A percentile compares a stretch with the other conserved stretches of the same genome.
These are phyloP conservation scores for Starmerella roubikii DNA, from an alignment of 805 yeast genomes.

Conservation along the genomic window DNA sequence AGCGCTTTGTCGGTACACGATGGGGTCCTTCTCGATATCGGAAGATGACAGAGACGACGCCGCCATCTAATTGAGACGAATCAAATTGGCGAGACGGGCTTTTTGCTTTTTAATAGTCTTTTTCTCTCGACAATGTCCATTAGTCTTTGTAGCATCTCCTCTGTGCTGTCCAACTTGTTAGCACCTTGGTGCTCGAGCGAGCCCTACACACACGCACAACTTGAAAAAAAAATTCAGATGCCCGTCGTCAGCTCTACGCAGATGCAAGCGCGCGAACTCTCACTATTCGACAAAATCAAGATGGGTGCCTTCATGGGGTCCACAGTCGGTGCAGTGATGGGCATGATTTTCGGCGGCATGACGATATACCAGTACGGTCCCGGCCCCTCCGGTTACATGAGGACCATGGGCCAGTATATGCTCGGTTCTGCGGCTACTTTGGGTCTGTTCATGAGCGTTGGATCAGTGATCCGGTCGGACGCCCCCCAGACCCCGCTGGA, in stretches of 20 bases:
- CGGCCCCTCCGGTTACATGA: slow-evolving; percentile 95
- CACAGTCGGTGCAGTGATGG: slow-evolving; percentile 86
- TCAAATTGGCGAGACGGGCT: no score
- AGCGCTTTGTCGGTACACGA: no score
- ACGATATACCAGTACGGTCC: slow-evolving; percentile 87
- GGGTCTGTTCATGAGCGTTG: slow-evolving; percentile 92
- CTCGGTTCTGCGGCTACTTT: slow-evolving; percentile 94
- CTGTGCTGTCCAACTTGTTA: no score
- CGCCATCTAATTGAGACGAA: no score
- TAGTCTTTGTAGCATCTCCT: no score
- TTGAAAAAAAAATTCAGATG: slow-evolving; percentile 13
- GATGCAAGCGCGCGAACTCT: slow-evolving; percentile 35
- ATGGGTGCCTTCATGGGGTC: slow-evolving; percentile 98
- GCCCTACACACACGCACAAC: not conserved
- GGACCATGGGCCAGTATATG: slow-evolving; percentile 92
- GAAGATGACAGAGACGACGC: no score
- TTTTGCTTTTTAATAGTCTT: no score
- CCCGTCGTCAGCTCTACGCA: slow-evolving; percentile 25
- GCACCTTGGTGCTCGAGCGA: no score
- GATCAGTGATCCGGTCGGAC: slow-evolving; percentile 42
- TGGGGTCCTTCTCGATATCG: no score
- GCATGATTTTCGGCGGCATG: slow-evolving; percentile 86
- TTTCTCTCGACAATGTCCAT: not conserved
- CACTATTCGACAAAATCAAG: slow-evolving; percentile 90
- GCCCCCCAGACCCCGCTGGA: slow-evolving; percentile 13